These are phyloP conservation scores for Xylaria hypoxylon DNA, from an alignment of 2,329 filamentous ascomycete species.

Conservation along the genomic window DNA sequence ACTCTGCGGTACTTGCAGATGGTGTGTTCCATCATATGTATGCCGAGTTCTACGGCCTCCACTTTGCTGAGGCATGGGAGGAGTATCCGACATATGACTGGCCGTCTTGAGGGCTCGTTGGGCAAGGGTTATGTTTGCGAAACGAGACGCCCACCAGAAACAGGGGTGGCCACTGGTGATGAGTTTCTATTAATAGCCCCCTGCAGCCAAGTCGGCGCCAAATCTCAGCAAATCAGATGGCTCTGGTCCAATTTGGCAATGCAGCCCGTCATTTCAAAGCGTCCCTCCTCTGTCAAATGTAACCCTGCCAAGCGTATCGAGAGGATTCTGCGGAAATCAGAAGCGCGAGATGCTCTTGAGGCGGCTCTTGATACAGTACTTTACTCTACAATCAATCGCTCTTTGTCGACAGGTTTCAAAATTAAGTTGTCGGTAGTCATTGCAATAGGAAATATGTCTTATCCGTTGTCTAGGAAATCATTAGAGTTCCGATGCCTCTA, in stretches of 20 bases:
- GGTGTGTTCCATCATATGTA: conserved; percentile 42
- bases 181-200: conserved; percentile 48
- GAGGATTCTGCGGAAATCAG: conserved; percentile 28
- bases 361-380: conserved; percentile 34
- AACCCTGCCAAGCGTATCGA: conserved; percentile 27
- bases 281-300: conserved; percentile 21
- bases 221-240: conserved; percentile 39
- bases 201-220: conserved; percentile 42
- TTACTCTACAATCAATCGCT: conserved; percentile 7
- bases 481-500: not conserved
- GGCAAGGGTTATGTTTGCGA: conserved; percentile 49
- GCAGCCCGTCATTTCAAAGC: conserved; percentile 34
- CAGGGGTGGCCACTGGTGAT: conserved; percentile 34
- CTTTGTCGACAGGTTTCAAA: not conserved
- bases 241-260: conserved; percentile 36
- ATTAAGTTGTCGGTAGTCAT: not conserved
- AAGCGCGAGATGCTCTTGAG: conserved; percentile 34
- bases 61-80: conserved; percentile 41
- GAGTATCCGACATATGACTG: conserved; percentile 42
- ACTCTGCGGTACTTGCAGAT: conserved; percentile 39
- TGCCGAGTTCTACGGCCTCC: conserved; percentile 39
- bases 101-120: conserved; percentile 31
- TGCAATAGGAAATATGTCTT: conserved; percentile 2
- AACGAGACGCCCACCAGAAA: conserved; percentile 44
- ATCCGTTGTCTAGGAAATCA: conserved; percentile 14